Evolutionary conservation across 108 stramenopile genomes (phyloP), one percentile per base, ranked within the genome.

Genomic region (Cyclotella atomus): DNA sequence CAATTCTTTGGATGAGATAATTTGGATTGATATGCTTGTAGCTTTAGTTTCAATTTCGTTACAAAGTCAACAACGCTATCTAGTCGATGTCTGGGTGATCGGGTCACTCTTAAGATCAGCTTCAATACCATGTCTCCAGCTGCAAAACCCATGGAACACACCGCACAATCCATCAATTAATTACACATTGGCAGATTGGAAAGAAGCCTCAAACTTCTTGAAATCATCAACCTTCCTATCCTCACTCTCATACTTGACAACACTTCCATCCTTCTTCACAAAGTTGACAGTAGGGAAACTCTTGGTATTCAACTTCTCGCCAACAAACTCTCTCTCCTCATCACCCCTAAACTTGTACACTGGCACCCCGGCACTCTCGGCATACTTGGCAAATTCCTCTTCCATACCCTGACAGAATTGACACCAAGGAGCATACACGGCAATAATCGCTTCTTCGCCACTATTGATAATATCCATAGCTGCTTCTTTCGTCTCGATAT

Each of bases 371-470:
- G 75, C 61, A 56, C 75, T 63, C 45, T 55, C 81, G 30, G 95
- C 95, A 68, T 91, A 91, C 46, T 85, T 83, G 62, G 76, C 87
- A 73, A 79, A 92, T 63, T 91, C 88, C 16, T 88, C 90, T 61
- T 96, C 95, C 95, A 96, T 96, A 29, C 69, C 82, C 76, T 90
- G 88, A 38, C 88, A 91, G 83, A 88, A 96, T 78, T 91, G 92
- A 87, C 95, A 96, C 95, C 95, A 96, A 19, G 95, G 95, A 30
- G 95, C 95, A 62, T 96, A 96, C 52, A 96, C 95, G 10, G 83
- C 91, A 52, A 96, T 78, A 76, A 96, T 84, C 16, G 90, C 78
- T 49, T 91, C 84, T 67, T 91, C 90, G 27, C 88, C 92, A 45
- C 85, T 62, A 35, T 83, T 81, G 45, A 82, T 88, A 57, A 91